Evolutionary conservation across 1,139 yeast genomes (phyloP).

Genomic region (Candida freyschussii): DNA sequence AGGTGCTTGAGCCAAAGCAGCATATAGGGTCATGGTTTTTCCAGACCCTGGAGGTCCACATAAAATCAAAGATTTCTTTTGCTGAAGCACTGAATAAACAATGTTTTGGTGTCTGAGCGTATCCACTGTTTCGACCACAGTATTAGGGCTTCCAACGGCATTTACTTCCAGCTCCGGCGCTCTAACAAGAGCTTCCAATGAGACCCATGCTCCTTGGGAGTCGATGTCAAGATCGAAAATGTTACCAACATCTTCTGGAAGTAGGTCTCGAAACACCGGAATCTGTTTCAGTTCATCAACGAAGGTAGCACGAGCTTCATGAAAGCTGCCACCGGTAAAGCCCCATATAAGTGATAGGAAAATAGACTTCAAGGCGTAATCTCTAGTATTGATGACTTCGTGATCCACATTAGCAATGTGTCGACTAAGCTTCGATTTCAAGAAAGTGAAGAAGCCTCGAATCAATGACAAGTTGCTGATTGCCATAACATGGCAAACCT

Average conservation of each 20-base stretch:
- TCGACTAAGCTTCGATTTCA: constrained; percentile 13
- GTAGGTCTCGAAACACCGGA: constrained; percentile 27
- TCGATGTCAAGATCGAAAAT: constrained; percentile 47
- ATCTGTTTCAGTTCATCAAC: constrained; percentile 30
- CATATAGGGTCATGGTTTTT: constrained; percentile 84
- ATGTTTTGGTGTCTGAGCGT: constrained; percentile 65
- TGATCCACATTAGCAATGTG: background rate
- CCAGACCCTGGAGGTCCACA: constrained; percentile 99
- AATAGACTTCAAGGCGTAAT: constrained; percentile 29
- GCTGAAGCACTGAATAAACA: constrained; percentile 52
- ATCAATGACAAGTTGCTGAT: constrained; percentile 38
- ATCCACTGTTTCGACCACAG: constrained; percentile 76
- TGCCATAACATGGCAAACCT: constrained; percentile 59
- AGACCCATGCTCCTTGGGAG: constrained; percentile 59
- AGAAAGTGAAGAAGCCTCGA: constrained; percentile 32
- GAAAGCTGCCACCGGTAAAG: constrained; percentile 31
- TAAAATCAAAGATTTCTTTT: constrained; percentile 59
- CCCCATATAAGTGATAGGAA: constrained; percentile 59
- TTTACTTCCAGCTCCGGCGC: constrained; percentile 53
- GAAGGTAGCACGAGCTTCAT: constrained; percentile 29
- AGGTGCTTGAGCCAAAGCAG: constrained; percentile 57
- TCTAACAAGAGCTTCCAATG: constrained; percentile 43
- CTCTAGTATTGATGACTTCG: background rate
- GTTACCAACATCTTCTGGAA: constrained; percentile 9
- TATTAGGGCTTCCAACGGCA: constrained; percentile 55